A percentile compares a stretch with the other conserved stretches of the same genome.
These are phyloP conservation scores for Colletotrichum destructivum DNA, from an alignment of 2,329 filamentous ascomycete genomes.

Conservation along the genomic window DNA sequence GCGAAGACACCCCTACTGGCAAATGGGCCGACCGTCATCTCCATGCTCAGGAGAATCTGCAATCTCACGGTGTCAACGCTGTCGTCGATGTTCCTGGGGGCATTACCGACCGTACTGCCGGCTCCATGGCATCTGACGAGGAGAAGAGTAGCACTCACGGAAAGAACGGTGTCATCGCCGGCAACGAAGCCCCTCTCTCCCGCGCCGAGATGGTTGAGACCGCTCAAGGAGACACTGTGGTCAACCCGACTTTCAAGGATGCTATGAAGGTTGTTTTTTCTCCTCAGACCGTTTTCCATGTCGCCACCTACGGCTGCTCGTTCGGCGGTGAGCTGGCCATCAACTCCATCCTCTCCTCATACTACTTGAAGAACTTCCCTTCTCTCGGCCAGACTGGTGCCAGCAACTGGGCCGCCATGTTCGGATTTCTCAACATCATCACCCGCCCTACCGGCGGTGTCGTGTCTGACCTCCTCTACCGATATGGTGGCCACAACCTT, in stretches of 20 bases:
- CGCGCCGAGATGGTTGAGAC: slow-evolving; percentile 68
- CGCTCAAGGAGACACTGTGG: slow-evolving; percentile 66
- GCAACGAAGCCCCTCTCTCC: slow-evolving; percentile 63
- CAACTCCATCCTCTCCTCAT: slow-evolving; percentile 72
- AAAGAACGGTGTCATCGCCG: slow-evolving; percentile 54
- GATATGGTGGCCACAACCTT: slow-evolving; percentile 52
- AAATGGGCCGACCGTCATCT: slow-evolving; percentile 82
- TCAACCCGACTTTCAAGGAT: slow-evolving; percentile 70
- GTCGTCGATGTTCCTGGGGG: slow-evolving; percentile 67
- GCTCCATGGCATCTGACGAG: slow-evolving; percentile 48
- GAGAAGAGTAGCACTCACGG: slow-evolving; percentile 54
- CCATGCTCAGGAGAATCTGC: slow-evolving; percentile 68
- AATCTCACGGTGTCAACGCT: slow-evolving; percentile 62
- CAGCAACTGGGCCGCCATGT: slow-evolving; percentile 78
- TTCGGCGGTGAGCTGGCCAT: slow-evolving; percentile 76
- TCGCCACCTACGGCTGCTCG: slow-evolving; percentile 73
- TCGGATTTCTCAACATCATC: slow-evolving; percentile 80
- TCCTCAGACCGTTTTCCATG: slow-evolving; percentile 69
- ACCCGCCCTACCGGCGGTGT: slow-evolving; percentile 77
- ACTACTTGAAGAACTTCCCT: slow-evolving; percentile 74
- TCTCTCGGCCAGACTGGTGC: slow-evolving; percentile 69
- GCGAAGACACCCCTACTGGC: slow-evolving; percentile 86
- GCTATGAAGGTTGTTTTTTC: slow-evolving; percentile 62
- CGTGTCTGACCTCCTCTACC: slow-evolving; percentile 66
- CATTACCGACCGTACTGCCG: slow-evolving; percentile 59